Percentiles rank a stretch among this genome's conserved stretches.
These are phyloP conservation scores for Prosopis cineraria DNA, from an alignment of 306 rosid genomes.

Conservation along the genomic window DNA sequence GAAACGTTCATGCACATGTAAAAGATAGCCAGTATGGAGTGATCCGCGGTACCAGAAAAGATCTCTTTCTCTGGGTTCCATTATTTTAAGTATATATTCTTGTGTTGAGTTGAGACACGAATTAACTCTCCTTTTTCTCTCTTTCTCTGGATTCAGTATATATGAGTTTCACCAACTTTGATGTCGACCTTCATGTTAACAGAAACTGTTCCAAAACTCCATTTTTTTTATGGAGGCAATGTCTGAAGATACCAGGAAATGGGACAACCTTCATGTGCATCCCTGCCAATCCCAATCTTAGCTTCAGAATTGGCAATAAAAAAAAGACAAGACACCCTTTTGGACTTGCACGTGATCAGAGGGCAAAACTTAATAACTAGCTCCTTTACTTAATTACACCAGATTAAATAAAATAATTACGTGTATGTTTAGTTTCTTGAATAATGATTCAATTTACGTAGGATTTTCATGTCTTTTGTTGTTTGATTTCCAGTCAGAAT, in stretches of 20 bases:
- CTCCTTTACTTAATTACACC: background rate
- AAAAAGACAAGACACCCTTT: conserved; percentile 44
- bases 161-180: background rate
- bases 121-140: background rate
- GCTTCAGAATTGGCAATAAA: conserved; percentile 25
- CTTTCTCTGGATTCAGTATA: background rate
- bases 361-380: background rate
- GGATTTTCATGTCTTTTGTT: background rate
- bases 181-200: conserved; percentile 25
- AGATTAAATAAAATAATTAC: background rate
- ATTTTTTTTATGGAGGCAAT: conserved; percentile 12
- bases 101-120: conserved; percentile 17
- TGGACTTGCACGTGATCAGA: conserved; percentile 46
- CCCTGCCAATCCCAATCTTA: conserved; percentile 45
- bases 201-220: background rate
- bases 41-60: conserved; percentile 51
- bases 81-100: conserved; percentile 16
- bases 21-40: conserved; percentile 46
- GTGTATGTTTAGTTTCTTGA: background rate
- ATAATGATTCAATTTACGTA: background rate
- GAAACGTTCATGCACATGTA: conserved; percentile 60
- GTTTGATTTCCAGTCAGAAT: background rate
- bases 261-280: conserved; percentile 57
- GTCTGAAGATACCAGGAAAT: conserved; percentile 42
- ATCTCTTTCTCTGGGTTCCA: conserved; percentile 27